Evolutionary conservation across 495 filamentous ascomycete genomes (phyloP), one percentile per base, ranked within the genome.

Genomic region (Pyrenula aspistea): DNA sequence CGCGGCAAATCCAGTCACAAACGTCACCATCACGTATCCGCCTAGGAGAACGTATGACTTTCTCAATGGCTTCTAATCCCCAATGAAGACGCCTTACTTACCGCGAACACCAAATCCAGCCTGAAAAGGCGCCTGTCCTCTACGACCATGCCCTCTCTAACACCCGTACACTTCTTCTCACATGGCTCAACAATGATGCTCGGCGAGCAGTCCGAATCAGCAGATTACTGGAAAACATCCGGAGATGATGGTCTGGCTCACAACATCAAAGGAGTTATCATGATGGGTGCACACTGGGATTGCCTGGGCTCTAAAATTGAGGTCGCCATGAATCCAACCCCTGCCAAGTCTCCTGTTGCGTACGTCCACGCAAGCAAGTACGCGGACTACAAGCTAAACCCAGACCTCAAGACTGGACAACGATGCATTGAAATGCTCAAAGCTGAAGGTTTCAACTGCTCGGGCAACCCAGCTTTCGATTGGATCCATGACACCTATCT

Each of bases 181-280:
- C 82, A 85, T 74, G 82, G 82, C 66, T 81, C 79, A 42, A 83
- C 81, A 23, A 83, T 83, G 80, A 84, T 85, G 80, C 70, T 85
- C 12, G 82, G 80, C 49, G 82, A 83, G 57, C 73, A 81, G 57
- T 78, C 74, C 49, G 61, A 70, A 15, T 80, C 79, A 0, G 81
- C 78, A 12, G 70, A 72, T 4, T 83, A 83, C 63, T 85, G 82
- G 82, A 79, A 80, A 56, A 71, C 75, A 59, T 82, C 78, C 62
- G 82, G 82, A 3, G 78, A 82, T 56, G 78, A 78, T 56, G 82
- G 80, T 0, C 68, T 83, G 0, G 74, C 71, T 1, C 65, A 74
- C 47, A 73, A 72, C 25, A 74, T 85, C 61, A 79, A 82, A 65
- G 75, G 77, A 19, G 74, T 83, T 1, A 67, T 85, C 23, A 81